A percentile compares a stretch with the other conserved stretches of the same genome.
Conservation (phyloP, 805 yeast genomes). For the Ogataea trehalophila region DNA sequence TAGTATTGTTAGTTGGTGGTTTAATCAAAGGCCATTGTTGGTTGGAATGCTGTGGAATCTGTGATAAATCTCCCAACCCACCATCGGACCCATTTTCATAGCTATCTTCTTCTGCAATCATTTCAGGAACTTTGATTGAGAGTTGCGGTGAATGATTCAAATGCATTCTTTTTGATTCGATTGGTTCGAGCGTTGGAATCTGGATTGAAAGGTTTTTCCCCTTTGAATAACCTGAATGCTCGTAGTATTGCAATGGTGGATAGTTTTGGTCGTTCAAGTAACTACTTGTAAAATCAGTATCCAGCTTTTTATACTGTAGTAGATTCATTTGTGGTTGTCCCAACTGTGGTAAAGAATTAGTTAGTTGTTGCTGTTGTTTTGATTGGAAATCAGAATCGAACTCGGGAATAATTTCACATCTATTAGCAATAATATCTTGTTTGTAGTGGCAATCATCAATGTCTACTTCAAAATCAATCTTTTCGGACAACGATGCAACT, state of each 20-base stretch:
- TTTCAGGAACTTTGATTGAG: constrained; percentile 4
- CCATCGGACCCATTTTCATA: constrained; percentile 3
- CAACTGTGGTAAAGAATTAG: too few species aligned
- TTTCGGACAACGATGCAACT: constrained; percentile 13
- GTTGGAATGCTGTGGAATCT: constrained; percentile 18
- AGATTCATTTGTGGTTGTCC: too few species aligned
- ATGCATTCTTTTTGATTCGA: background rate
- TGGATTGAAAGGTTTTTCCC: too few species aligned
- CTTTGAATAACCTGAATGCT: too few species aligned
- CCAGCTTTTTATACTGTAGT: too few species aligned
- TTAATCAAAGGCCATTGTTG: constrained; percentile 12
- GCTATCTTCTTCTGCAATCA: constrained; percentile 8
- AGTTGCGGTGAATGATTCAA: background rate
- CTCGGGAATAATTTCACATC: constrained; percentile 4
- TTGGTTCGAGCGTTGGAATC: too few species aligned
- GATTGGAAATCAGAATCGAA: background rate
- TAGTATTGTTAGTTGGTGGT: background rate
- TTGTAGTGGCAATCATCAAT: background rate
- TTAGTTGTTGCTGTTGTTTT: background rate
- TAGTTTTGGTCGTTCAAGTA: too few species aligned
- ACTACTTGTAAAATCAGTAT: too few species aligned
- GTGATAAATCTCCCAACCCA: constrained; percentile 14
- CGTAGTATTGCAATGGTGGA: too few species aligned
- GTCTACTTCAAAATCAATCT: constrained; percentile 1
- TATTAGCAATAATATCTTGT: background rate